A percentile compares a stretch with the other conserved stretches of the same genome.
Conservation (phyloP, 2,329 filamentous ascomycete species). For the Trichoderma simmonsii region DNA sequence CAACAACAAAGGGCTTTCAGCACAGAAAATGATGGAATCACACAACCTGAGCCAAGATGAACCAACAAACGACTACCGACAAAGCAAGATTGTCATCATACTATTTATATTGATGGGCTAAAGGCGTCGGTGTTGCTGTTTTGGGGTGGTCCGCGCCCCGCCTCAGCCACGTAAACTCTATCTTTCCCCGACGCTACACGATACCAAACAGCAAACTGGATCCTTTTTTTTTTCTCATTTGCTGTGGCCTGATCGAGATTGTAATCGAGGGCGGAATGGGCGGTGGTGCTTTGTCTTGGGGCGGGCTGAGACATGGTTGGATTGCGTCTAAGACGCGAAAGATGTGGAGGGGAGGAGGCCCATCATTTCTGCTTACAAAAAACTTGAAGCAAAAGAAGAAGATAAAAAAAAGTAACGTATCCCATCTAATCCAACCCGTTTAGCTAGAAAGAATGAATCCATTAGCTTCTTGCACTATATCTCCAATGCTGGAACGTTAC, state of each 20-base stretch:
- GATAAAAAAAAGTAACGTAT: neutral
- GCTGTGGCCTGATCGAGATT: conserved; percentile 3
- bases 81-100: neutral
- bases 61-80: neutral
- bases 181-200: neutral
- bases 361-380: neutral
- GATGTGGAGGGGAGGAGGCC: neutral
- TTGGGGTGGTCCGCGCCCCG: conserved; percentile 20
- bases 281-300: neutral
- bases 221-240: neutral
- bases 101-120: neutral
- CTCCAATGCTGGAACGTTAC: neutral
- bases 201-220: neutral
- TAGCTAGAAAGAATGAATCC: neutral
- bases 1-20: neutral
- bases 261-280: neutral
- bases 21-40: neutral
- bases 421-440: neutral
- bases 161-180: conserved; percentile 10
- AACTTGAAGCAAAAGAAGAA: neutral
- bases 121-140: conserved; percentile 14
- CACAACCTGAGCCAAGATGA: neutral
- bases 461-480: neutral
- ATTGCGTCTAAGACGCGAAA: neutral
- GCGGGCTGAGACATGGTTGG: neutral